Base-by-base conservation (phyloP, 495 filamentous ascomycete species). In the Neurospora intermedia region DNA sequence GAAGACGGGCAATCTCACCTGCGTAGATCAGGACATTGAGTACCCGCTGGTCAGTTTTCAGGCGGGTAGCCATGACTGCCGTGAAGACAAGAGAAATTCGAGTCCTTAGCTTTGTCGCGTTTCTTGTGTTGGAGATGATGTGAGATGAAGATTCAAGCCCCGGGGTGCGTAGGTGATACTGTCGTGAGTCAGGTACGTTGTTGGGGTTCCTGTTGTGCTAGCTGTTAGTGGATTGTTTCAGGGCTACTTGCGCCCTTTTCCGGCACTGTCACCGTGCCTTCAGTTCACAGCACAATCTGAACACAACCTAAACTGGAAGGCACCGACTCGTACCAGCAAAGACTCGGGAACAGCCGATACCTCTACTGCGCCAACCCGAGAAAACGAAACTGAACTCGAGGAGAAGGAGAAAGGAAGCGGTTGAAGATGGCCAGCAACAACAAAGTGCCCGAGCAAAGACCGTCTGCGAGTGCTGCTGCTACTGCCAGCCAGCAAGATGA, bases 11-110 rank as follows among this genome's bases (percentile, higher is more conserved):
- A 3, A 70, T 15, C 70, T 74, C 85, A 94, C 93, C 93, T 71
- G 92, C 90, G 77, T 97, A 97, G 27, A 97, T 91, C 69, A 97
- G 84, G 46, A 97, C 89, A 81, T 97, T 97, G 81, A 97, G 88
- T 81, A 87, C 91, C 73, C 85, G 88, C 62, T 66, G 54, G 13
- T 66, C 54, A 31, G 54, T 66, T 13, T 35, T 66, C 16, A 31
- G 27, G 16, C 27, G 15, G 27, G 27, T 66, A 27, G 27, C 27
- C 54, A 66, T 66, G 27, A 13, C 35, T 66, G 27, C 54, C 13
- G 7, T 66, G 9, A 66, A 66, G 23, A 66, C 54, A 9, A 66
- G 9, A 8, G 54, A 3, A 66, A 66, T 35, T 13, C 31, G 23
- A 16, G 13, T 18, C 35, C 7, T 27, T 38, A 0, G 13, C 11